Conservation (phyloP, 2,329 filamentous ascomycete species). For the Colletotrichum aenigma region DNA sequence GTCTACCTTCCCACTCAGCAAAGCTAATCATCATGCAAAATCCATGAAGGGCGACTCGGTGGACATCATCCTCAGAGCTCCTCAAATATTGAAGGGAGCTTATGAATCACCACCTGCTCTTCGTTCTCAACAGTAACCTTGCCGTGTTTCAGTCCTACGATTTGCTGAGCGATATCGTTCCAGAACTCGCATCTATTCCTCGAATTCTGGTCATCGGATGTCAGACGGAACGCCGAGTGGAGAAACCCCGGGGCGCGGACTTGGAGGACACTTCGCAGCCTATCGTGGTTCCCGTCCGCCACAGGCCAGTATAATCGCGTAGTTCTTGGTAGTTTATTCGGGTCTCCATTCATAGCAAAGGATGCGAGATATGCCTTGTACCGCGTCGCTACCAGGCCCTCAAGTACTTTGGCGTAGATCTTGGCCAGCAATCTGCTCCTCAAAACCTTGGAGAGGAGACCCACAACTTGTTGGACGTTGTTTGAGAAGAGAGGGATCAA, state of each 20-base stretch:
- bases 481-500: constrained; percentile 45
- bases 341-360: constrained; percentile 42
- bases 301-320: constrained; percentile 21
- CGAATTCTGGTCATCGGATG: constrained; percentile 32
- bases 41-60: neutral
- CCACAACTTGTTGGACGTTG: neutral
- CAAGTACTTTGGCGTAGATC: constrained; percentile 35
- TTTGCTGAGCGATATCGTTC: constrained; percentile 14
- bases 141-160: neutral
- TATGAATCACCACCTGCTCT: neutral
- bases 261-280: constrained; percentile 33
- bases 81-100: neutral
- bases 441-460: neutral
- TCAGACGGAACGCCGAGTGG: constrained; percentile 31
- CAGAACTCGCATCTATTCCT: constrained; percentile 37
- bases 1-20: neutral
- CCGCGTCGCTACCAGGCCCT: constrained; percentile 26
- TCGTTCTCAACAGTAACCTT: neutral
- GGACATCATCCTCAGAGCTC: neutral
- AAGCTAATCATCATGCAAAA: neutral
- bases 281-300: constrained; percentile 23
- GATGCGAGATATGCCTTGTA: constrained; percentile 43
- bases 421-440: constrained; percentile 30
- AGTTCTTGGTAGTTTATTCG: constrained; percentile 36
- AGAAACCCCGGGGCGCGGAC: constrained; percentile 25